Conservation (phyloP, 2,329 filamentous ascomycete species). For the Colletotrichum tanaceti region DNA sequence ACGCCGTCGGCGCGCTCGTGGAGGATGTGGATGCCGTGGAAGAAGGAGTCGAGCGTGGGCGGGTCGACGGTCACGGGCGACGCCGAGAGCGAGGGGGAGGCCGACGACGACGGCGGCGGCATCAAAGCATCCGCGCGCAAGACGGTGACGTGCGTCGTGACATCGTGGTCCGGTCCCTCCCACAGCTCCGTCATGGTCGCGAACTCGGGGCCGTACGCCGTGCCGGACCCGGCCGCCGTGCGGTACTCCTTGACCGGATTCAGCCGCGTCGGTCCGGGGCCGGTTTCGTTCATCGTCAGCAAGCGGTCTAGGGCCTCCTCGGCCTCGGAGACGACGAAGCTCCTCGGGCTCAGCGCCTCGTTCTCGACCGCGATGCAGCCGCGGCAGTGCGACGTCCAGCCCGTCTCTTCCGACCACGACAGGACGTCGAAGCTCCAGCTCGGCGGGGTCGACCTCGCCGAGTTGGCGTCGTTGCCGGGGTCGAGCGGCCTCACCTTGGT, state of each 20-base stretch:
- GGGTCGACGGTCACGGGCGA: conserved; percentile 46
- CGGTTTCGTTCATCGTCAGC: neutral
- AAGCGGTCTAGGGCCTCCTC: neutral
- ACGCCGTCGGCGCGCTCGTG: conserved; percentile 13
- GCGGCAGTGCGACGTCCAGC: conserved; percentile 44
- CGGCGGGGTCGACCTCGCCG: conserved; percentile 16
- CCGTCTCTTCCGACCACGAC: conserved; percentile 43
- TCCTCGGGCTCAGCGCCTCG: neutral
- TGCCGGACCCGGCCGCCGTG: conserved; percentile 22
- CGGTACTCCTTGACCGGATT: conserved; percentile 7
- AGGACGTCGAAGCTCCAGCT: conserved; percentile 43
- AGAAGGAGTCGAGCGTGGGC: conserved; percentile 46
- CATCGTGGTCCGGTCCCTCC: conserved; percentile 40
- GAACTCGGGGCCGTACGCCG: conserved; percentile 46
- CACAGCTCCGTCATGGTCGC: conserved; percentile 42
- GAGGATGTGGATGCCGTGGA: conserved; percentile 42
- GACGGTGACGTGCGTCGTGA: conserved; percentile 42
- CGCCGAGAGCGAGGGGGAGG: conserved; percentile 18
- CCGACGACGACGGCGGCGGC: conserved; percentile 27
- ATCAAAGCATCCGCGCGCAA: conserved; percentile 42
- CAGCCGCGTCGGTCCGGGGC: neutral
- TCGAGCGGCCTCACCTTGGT: conserved; percentile 44
- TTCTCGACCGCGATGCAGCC: conserved; percentile 41
- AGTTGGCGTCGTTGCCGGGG: conserved; percentile 38
- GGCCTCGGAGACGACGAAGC: conserved; percentile 5